Percentiles rank a stretch among this genome's conserved stretches.
These are phyloP conservation scores for Aspergillus eucalypticola DNA, from an alignment of 2,329 filamentous ascomycete genomes.

Conservation along the genomic window DNA sequence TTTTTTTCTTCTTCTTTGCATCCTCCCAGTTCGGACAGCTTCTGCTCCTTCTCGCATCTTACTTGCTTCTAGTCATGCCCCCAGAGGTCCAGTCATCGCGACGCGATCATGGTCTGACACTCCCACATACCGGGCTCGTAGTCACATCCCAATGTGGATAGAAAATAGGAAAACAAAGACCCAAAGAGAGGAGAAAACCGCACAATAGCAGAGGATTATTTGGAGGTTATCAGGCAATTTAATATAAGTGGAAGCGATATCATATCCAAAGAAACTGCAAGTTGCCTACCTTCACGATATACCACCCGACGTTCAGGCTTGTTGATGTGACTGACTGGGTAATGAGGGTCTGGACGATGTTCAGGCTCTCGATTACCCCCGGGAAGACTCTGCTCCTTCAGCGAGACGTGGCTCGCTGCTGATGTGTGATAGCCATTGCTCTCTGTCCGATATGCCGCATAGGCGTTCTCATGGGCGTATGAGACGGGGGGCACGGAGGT, in stretches of 20 bases:
- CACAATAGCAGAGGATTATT: background rate
- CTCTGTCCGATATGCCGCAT: conserved; percentile 26
- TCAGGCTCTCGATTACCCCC: conserved; percentile 13
- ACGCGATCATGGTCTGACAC: background rate
- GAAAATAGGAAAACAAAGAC: background rate
- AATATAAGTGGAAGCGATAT: background rate
- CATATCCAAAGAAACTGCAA: conserved; percentile 7
- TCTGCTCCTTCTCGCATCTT: background rate
- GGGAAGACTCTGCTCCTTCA: conserved; percentile 22
- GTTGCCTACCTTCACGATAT: conserved; percentile 32
- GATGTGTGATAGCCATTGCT: conserved; percentile 24
- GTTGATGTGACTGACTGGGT: conserved; percentile 12
- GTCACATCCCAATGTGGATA: background rate
- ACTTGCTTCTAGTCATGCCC: background rate
- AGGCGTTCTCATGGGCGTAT: conserved; percentile 20
- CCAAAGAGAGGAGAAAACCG: background rate
- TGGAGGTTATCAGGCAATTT: background rate
- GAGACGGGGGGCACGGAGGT: conserved; percentile 10
- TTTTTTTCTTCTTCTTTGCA: background rate
- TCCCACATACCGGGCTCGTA: background rate
- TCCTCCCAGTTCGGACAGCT: background rate
- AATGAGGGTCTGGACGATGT: conserved; percentile 7
- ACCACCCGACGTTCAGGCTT: conserved; percentile 20
- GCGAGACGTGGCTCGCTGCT: conserved; percentile 23
- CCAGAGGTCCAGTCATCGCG: background rate